These are phyloP conservation scores for Backusella psychrophila DNA, from an alignment of 192 early-diverging fungal species.

Conservation along the genomic window DNA sequence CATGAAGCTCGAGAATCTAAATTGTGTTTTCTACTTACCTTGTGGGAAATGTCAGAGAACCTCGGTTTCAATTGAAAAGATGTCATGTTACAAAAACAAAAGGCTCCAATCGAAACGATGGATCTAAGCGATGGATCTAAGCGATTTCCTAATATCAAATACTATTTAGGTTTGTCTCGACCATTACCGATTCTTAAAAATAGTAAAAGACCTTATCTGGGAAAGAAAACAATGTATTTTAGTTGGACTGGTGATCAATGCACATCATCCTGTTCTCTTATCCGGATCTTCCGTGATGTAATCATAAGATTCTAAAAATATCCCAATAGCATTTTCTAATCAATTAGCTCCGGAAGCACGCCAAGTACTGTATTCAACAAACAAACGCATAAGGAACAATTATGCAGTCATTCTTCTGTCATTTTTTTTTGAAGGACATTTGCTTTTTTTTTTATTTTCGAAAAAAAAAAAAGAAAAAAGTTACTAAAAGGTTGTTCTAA, in stretches of 20 bases:
- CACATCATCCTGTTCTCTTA: not conserved
- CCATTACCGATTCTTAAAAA: not conserved
- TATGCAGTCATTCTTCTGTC: constrained; percentile 8
- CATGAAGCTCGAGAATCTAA: not conserved
- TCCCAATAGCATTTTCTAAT: not conserved
- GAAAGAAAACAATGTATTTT: not conserved
- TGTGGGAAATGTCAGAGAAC: not conserved
- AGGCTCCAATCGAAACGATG: no score
- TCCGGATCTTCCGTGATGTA: not conserved
- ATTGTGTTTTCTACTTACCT: not conserved
- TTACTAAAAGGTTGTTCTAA: not conserved
- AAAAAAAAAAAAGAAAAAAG: not conserved
- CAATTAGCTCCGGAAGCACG: not conserved
- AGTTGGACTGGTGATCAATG: not conserved
- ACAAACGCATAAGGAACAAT: not conserved
- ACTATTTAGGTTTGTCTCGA: not conserved
- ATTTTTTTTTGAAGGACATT: not conserved
- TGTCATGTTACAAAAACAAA: no score
- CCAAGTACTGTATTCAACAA: not conserved
- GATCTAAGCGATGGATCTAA: no score
- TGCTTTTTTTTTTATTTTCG: not conserved
- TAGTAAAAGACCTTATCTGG: not conserved
- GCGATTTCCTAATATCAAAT: not conserved
- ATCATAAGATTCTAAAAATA: not conserved
- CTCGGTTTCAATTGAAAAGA: not conserved